These are phyloP conservation scores for Halophytophthora batemanensis DNA, from an alignment of 352 stramenopile genomes.

Conservation along the genomic window DNA sequence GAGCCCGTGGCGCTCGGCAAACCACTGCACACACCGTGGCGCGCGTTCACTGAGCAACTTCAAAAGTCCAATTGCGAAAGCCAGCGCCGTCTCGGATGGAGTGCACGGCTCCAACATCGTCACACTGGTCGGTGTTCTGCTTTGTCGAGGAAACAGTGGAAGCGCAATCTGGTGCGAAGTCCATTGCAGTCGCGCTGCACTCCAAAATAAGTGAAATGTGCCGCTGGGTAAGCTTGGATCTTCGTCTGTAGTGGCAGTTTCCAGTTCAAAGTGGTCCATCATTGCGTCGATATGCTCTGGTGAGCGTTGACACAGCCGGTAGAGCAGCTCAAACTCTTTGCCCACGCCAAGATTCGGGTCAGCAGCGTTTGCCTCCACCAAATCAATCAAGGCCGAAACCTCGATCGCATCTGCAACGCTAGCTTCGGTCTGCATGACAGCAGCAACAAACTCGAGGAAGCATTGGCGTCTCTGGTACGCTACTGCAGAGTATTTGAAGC, in stretches of 20 bases:
- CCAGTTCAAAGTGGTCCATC: slow-evolving; percentile 1
- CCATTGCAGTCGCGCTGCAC: slow-evolving; percentile 2
- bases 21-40: slow-evolving; percentile 5
- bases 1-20: slow-evolving; percentile 11
- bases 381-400: slow-evolving; percentile 2
- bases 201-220: slow-evolving; percentile 15
- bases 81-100: slow-evolving; percentile 1
- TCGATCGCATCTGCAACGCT: slow-evolving; percentile 4
- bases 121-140: not conserved
- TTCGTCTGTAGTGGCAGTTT: not conserved
- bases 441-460: slow-evolving; percentile 18
- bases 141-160: slow-evolving; percentile 1
- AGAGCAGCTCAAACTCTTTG: slow-evolving; percentile 15
- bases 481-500: not conserved
- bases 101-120: slow-evolving; percentile 9
- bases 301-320: slow-evolving; percentile 4
- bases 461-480: slow-evolving; percentile 9
- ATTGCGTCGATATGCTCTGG: slow-evolving; percentile 8
- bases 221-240: not conserved
- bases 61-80: slow-evolving; percentile 16
- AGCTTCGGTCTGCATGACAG: slow-evolving; percentile 4
- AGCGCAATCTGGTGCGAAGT: slow-evolving; percentile 1
- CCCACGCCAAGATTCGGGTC: slow-evolving; percentile 4
- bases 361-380: slow-evolving; percentile 1
- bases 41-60: not conserved